Conservation (phyloP, 2,329 filamentous ascomycete species). For the Myriosclerotinia scirpicola region DNA sequence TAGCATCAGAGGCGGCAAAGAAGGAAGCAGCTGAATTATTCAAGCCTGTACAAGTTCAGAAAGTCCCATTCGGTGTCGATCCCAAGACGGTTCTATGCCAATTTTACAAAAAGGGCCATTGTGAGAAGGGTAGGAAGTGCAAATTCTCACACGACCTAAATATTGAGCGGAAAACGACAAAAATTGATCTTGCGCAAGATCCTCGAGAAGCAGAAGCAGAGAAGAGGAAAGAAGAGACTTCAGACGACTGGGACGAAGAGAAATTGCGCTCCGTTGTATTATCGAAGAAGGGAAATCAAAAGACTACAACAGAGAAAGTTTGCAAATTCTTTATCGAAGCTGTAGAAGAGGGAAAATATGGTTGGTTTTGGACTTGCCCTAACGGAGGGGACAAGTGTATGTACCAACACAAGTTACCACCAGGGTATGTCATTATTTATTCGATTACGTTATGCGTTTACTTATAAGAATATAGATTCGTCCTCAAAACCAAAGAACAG, state of each 20-base stretch:
- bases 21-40: slow-evolving; percentile 79
- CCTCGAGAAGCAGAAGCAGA: slow-evolving; percentile 71
- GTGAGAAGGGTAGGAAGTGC: slow-evolving; percentile 96
- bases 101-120: slow-evolving; percentile 96
- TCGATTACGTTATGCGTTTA: slow-evolving; percentile 5
- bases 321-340: slow-evolving; percentile 98
- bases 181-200: slow-evolving; percentile 89
- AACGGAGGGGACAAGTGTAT: slow-evolving; percentile 98
- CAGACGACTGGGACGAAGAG: slow-evolving; percentile 97
- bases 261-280: slow-evolving; percentile 87
- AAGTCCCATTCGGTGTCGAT: slow-evolving; percentile 95
- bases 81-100: slow-evolving; percentile 96
- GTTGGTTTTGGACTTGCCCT: slow-evolving; percentile 98
- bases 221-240: slow-evolving; percentile 85
- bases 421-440: slow-evolving; percentile 65
- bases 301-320: slow-evolving; percentile 94
- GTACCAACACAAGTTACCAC: slow-evolving; percentile 93
- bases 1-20: slow-evolving; percentile 80
- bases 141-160: slow-evolving; percentile 94
- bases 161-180: slow-evolving; percentile 87
- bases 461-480: slow-evolving; percentile 62
- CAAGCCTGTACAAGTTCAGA: slow-evolving; percentile 91
- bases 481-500: slow-evolving; percentile 97
- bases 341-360: slow-evolving; percentile 97
- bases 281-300: slow-evolving; percentile 96